phyloP scores from a whole-genome alignment of 805 yeast genomes.

The Monosporozyma unispora region DNA sequence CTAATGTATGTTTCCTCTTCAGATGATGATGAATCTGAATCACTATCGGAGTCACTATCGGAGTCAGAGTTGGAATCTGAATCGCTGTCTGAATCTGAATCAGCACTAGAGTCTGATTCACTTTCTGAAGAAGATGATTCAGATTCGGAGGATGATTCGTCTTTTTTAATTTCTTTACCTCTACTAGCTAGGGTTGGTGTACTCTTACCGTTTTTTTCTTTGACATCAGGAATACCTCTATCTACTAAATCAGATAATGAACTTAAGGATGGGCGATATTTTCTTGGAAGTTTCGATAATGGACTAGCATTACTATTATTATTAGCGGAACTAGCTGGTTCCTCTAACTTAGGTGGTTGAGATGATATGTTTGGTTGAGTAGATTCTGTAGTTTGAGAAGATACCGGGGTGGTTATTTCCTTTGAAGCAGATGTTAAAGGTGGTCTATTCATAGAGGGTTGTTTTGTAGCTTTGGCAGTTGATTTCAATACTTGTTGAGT shows the following conservation, averaged over 20 bases:
- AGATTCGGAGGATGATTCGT: not conserved
- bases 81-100: conserved; percentile 8
- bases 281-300: conserved; percentile 19
- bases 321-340: conserved; percentile 1
- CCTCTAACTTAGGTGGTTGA: conserved; percentile 1
- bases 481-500: conserved; percentile 11
- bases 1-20: conserved; percentile 33
- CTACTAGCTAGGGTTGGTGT: conserved; percentile 1
- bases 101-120: not conserved
- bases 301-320: conserved; percentile 6
- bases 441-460: conserved; percentile 3
- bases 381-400: not conserved
- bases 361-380: conserved; percentile 2
- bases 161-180: conserved; percentile 1
- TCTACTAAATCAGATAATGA: conserved; percentile 51
- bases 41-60: conserved; percentile 11
- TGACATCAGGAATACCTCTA: conserved; percentile 63
- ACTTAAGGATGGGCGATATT: conserved; percentile 35
- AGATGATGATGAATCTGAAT: conserved; percentile 14
- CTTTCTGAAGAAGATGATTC: conserved; percentile 17
- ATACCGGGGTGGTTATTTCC: not conserved
- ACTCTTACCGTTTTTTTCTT: conserved; percentile 31
- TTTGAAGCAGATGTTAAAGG: conserved; percentile 3
- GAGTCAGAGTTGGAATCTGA: conserved; percentile 1
- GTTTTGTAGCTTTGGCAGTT: not conserved